Percentiles rank a stretch among this genome's conserved stretches.
These are phyloP conservation scores for Diplodia mutila DNA, from an alignment of 2,329 filamentous ascomycete species.

Conservation along the genomic window DNA sequence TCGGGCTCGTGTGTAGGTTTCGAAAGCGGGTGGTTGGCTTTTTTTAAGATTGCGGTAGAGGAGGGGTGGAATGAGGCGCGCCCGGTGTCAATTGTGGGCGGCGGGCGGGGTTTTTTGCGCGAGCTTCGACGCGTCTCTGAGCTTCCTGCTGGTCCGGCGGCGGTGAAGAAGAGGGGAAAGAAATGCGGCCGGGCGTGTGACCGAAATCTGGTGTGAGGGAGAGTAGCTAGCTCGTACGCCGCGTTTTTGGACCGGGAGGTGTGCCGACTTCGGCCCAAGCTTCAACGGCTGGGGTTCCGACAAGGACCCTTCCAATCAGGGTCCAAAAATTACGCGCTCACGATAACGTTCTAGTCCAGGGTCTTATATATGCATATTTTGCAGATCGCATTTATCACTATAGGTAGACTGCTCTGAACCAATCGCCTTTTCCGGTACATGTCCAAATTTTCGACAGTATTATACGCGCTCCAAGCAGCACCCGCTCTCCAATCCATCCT, in stretches of 20 bases:
- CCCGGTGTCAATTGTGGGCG: neutral
- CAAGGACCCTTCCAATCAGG: conserved; percentile 1
- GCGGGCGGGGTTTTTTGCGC: neutral
- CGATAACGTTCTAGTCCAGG: neutral
- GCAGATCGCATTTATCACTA: conserved; percentile 12
- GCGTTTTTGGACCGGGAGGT: conserved; percentile 1
- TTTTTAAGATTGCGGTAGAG: neutral
- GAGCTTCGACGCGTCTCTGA: neutral
- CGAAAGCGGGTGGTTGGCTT: neutral
- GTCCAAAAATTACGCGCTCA: neutral
- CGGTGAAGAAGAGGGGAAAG: neutral
- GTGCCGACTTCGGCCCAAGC: conserved; percentile 18
- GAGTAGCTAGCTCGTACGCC: neutral
- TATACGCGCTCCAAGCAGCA: neutral
- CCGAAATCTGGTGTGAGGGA: neutral
- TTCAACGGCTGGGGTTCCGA: neutral
- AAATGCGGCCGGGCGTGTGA: neutral
- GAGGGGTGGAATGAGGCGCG: neutral
- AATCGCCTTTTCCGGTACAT: conserved; percentile 10
- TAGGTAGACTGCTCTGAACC: conserved; percentile 16
- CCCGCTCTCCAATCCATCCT: neutral
- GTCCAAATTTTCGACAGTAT: neutral
- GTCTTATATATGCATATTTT: neutral
- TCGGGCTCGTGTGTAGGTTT: neutral
- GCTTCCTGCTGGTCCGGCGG: neutral